phyloP scores from a whole-genome alignment of 2,329 filamentous ascomycete species.

The Ceratocystis lukuohia region DNA sequence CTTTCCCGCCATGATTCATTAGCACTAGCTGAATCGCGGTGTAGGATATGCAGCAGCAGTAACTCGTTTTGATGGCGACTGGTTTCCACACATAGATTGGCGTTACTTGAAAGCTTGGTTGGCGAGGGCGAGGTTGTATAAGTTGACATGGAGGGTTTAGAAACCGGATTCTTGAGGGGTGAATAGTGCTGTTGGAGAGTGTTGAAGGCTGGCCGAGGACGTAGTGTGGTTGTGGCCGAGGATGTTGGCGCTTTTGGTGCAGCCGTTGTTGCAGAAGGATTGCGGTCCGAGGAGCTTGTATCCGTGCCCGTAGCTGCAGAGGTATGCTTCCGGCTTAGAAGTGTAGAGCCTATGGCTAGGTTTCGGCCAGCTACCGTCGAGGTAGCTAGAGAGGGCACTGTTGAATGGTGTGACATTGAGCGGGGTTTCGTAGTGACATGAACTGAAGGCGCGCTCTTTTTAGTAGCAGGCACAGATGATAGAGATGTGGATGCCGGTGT shows the following conservation, averaged over 20 bases:
- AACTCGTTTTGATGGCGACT: conserved; percentile 49
- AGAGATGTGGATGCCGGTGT: background rate
- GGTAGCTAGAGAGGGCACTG: background rate
- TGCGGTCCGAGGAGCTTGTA: background rate
- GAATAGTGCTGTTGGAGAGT: conserved; percentile 56
- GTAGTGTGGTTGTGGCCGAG: conserved; percentile 24
- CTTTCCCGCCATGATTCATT: conserved; percentile 41
- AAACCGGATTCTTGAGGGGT: conserved; percentile 44
- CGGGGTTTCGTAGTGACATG: conserved; percentile 22
- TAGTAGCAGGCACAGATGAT: background rate
- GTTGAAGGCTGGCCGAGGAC: conserved; percentile 43
- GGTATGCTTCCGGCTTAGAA: background rate
- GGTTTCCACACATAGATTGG: conserved; percentile 45
- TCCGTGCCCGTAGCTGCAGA: background rate
- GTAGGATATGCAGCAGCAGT: conserved; percentile 51
- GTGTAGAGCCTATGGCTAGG: background rate
- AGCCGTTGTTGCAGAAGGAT: background rate
- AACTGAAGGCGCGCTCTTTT: background rate
- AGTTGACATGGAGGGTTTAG: conserved; percentile 47
- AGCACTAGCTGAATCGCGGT: conserved; percentile 38
- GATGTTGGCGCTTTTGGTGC: conserved; percentile 11
- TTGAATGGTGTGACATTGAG: conserved; percentile 19
- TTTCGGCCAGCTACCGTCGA: background rate
- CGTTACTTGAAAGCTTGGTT: conserved; percentile 46
- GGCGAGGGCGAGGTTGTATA: conserved; percentile 48